A percentile compares a stretch with the other conserved stretches of the same genome.
Conservation (phyloP, 306 rosid species). For the Lablab purpureus region DNA sequence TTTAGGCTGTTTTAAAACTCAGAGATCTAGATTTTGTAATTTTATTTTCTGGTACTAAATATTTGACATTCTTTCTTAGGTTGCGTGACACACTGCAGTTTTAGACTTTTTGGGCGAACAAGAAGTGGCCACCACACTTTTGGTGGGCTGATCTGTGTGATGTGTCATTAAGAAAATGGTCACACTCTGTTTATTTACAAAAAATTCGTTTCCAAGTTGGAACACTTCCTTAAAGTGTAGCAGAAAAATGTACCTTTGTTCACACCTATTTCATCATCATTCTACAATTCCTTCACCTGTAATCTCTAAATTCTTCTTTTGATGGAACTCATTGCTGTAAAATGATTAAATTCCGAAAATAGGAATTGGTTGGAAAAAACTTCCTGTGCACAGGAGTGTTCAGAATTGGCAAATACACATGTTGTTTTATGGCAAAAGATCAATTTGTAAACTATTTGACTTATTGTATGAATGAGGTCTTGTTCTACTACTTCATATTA, state of each 20-base stretch:
- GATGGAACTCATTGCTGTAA: neutral
- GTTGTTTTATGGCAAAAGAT: neutral
- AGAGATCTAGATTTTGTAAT: neutral
- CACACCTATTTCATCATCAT: conserved; percentile 20
- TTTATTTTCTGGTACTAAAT: neutral
- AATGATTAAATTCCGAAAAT: neutral
- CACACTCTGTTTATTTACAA: conserved; percentile 40
- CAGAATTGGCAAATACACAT: neutral
- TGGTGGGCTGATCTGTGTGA: neutral
- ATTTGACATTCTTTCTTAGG: conserved; percentile 1
- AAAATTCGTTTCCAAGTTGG: conserved; percentile 22
- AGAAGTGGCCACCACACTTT: conserved; percentile 16
- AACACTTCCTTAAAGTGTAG: neutral
- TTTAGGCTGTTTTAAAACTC: neutral
- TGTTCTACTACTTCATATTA: neutral
- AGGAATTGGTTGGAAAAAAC: neutral
- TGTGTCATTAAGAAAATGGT: conserved; percentile 23
- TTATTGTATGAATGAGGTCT: no score
- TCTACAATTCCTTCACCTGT: conserved; percentile 5
- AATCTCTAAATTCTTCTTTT: neutral
- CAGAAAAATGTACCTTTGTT: conserved; percentile 17
- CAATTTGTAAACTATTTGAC: conserved; percentile 30
- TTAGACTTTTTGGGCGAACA: neutral
- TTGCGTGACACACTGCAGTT: conserved; percentile 12
- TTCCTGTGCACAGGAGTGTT: neutral